Conservation (phyloP, 305 asterid species). For the Solanum chacoense region DNA sequence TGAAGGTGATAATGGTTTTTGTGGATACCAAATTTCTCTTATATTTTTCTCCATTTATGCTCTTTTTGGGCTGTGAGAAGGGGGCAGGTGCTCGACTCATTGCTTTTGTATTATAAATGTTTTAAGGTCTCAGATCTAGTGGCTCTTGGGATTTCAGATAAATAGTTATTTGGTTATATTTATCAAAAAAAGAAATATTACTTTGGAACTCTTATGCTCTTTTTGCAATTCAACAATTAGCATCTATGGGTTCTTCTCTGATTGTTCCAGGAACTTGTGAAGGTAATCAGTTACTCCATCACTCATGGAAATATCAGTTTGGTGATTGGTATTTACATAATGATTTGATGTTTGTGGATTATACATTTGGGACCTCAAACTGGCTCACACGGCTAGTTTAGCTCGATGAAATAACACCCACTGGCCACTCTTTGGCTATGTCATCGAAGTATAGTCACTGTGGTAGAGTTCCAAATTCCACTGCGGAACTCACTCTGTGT, state of each 20-base stretch:
- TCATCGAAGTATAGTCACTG: background rate
- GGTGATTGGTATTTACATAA: background rate
- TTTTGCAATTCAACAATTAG: background rate
- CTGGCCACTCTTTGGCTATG: background rate
- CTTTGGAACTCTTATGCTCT: background rate
- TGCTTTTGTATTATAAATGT: background rate
- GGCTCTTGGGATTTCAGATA: background rate
- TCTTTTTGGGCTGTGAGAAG: background rate
- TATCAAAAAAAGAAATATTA: background rate
- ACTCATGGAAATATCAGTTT: background rate
- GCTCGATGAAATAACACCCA: background rate
- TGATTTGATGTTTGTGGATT: background rate
- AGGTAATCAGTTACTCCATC: background rate
- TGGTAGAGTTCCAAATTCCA: background rate
- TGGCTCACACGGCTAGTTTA: background rate
- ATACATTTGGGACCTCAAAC: background rate
- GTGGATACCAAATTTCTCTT: conserved; percentile 2
- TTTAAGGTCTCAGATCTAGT: background rate
- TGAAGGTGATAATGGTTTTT: background rate
- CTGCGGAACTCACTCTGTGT: background rate
- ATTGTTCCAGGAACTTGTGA: background rate
- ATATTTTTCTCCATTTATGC: background rate
- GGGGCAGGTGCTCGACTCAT: background rate
- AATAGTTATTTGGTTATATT: background rate
- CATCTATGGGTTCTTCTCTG: background rate